Base-by-base conservation (phyloP, 1,284 basidiomycete species). In the Boletellus sp. region DNA sequence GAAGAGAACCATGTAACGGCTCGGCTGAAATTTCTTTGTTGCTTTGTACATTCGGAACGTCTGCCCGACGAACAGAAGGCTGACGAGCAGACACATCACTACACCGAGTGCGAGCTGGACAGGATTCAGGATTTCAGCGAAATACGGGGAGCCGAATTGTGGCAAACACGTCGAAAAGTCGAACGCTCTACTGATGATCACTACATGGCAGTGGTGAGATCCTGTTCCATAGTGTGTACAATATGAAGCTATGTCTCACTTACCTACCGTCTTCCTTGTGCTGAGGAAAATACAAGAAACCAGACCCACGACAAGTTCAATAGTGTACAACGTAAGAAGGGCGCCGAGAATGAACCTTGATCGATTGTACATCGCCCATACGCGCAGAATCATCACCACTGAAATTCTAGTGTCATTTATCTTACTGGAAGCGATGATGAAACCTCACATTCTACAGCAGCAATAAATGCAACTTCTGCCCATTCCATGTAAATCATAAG, bases 41-140 rank as follows among this genome's bases (percentile, higher is more conserved):
- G 20, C 27, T n/a, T 16, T 45, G 36, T 45, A 47, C 36, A 34
- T 47, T 27, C 33, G 29, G 20, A 45, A 16, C 9, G 41, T 33
- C n/a, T 37, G 19, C 3, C 21, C 26, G 22, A 44, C n/a, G 23
- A 43, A 27, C 21, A 20, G 41, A 13, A 44, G 14, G 5, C 13
- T 17, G 10, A 33, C 35, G 10, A 45, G 46, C 10, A 39, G n/a
- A 27, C 43, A 45, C 43, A 45, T 38, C 41, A 34, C 8, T 17
- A 14, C 20, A 21, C 46, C 46, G 16, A 47, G 45, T 7, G 30
- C n/a, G 13, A 44, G 22, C n/a, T 38, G 45, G 41, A n/a, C 2
- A 11, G 6, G 11, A 6, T 25, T 29, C 9, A 22, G 9, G 14
- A 9, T 9, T 35, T 27, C 30, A 0, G 37, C 14, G 23, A 22